phyloP scores from a whole-genome alignment of 176 grass and related monocot genomes.

The Tillandsia leiboldiana region DNA sequence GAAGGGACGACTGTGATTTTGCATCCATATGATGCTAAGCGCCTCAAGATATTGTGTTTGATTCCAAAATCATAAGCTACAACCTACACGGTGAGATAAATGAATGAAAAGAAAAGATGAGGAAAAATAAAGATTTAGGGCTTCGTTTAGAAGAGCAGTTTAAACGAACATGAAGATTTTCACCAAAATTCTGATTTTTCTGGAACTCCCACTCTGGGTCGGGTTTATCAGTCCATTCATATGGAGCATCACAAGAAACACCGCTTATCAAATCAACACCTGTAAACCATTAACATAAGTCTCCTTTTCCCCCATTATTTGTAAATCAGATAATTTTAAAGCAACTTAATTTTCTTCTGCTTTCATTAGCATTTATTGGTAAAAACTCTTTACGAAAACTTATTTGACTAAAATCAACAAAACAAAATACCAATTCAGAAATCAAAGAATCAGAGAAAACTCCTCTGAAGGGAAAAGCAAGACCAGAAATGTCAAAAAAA shows the following conservation, averaged over 20 bases:
- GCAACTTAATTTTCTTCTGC: too few relatives aligned
- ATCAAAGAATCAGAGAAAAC: too few relatives aligned
- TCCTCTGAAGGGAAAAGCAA: too few relatives aligned
- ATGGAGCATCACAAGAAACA: slow-evolving; percentile 76
- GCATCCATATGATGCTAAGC: slow-evolving; percentile 86
- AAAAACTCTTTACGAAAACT: too few relatives aligned
- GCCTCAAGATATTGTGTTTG: slow-evolving; percentile 96
- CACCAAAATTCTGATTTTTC: slow-evolving; percentile 23
- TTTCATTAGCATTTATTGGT: too few relatives aligned
- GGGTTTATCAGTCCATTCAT: slow-evolving; percentile 64
- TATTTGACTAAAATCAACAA: too few relatives aligned
- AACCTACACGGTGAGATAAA: slow-evolving; percentile 31
- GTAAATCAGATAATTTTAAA: too few relatives aligned
- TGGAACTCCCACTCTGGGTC: slow-evolving; percentile 88
- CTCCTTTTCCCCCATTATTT: neutral
- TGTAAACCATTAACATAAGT: slow-evolving; percentile 22
- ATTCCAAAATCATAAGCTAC: slow-evolving; percentile 95
- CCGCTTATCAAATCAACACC: slow-evolving; percentile 94
- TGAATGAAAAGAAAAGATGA: neutral
- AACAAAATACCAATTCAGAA: too few relatives aligned
- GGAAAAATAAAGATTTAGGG: neutral
- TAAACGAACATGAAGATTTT: slow-evolving; percentile 64
- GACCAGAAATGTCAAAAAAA: too few relatives aligned
- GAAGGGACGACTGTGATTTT: slow-evolving; percentile 95
- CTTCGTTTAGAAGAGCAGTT: neutral